These are phyloP conservation scores for Inga laurina DNA, from an alignment of 306 rosid genomes.

Conservation along the genomic window DNA sequence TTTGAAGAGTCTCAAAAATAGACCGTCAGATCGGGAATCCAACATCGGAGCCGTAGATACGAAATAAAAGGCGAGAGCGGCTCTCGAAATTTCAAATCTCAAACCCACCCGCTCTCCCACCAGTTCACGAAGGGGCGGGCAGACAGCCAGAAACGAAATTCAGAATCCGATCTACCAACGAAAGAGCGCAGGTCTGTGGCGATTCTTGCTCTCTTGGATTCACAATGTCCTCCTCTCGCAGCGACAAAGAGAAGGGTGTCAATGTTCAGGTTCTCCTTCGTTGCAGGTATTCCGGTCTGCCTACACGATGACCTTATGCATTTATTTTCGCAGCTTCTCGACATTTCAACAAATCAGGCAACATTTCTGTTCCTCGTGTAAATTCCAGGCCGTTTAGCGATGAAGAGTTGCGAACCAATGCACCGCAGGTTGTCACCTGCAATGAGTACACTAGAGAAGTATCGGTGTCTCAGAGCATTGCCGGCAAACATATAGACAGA, in stretches of 20 bases:
- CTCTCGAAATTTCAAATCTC: slow-evolving; percentile 58
- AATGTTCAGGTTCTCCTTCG: slow-evolving; percentile 83
- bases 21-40: slow-evolving; percentile 42
- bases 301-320: not conserved
- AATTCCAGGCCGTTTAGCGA: slow-evolving; percentile 66
- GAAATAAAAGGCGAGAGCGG: slow-evolving; percentile 42
- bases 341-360: not conserved
- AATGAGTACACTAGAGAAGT: slow-evolving; percentile 67
- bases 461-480: slow-evolving; percentile 69
- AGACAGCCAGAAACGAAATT: not conserved
- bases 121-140: slow-evolving; percentile 34
- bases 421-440: slow-evolving; percentile 73
- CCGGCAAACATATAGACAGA: slow-evolving; percentile 68
- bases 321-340: not conserved
- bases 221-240: slow-evolving; percentile 64
- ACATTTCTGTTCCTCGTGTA: not conserved
- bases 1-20: not conserved
- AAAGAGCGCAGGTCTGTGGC: slow-evolving; percentile 3
- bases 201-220: slow-evolving; percentile 27
- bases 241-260: slow-evolving; percentile 76
- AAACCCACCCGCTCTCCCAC: slow-evolving; percentile 41
- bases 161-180: slow-evolving; percentile 33
- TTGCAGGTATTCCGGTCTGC: slow-evolving; percentile 51
- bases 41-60: slow-evolving; percentile 37
- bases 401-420: slow-evolving; percentile 73